Conservation (phyloP, 805 yeast genomes). For the Cyberlindnera amylophila region DNA sequence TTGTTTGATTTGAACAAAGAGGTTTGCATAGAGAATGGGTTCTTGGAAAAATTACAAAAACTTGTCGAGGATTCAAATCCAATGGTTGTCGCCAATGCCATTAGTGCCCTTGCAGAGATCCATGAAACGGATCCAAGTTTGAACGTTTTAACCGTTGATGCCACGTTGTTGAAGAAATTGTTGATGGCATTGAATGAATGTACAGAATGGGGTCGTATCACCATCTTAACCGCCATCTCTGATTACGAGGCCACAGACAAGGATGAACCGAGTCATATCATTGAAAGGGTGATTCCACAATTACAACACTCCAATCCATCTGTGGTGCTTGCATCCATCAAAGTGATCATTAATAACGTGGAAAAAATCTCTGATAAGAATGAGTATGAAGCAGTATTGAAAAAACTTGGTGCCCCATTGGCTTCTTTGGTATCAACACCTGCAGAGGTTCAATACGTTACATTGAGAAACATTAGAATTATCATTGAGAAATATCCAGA, state of each 20-base stretch:
- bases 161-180: slow-evolving; percentile 51
- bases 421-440: slow-evolving; percentile 84
- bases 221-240: slow-evolving; percentile 77
- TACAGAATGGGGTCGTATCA: slow-evolving; percentile 98
- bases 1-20: slow-evolving; percentile 80
- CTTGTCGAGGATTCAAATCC: slow-evolving; percentile 87
- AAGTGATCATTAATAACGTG: slow-evolving; percentile 70
- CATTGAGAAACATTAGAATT: slow-evolving; percentile 84
- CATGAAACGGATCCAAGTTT: slow-evolving; percentile 59
- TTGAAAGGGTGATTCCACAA: slow-evolving; percentile 90
- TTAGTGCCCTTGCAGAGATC: slow-evolving; percentile 81
- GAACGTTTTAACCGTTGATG: slow-evolving; percentile 39
- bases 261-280: slow-evolving; percentile 75
- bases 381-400: slow-evolving; percentile 45
- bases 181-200: slow-evolving; percentile 89
- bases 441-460: slow-evolving; percentile 93
- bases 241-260: slow-evolving; percentile 57
- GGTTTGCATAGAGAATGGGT: slow-evolving; percentile 84
- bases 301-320: slow-evolving; percentile 96
- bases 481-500: slow-evolving; percentile 85
- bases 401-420: slow-evolving; percentile 77
- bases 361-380: slow-evolving; percentile 37
- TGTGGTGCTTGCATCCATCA: slow-evolving; percentile 82
- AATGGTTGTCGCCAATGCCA: slow-evolving; percentile 95
- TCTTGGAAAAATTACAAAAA: slow-evolving; percentile 60